Base-by-base conservation (phyloP, 179 eudicot genomes). In the Nepenthes alata region DNA sequence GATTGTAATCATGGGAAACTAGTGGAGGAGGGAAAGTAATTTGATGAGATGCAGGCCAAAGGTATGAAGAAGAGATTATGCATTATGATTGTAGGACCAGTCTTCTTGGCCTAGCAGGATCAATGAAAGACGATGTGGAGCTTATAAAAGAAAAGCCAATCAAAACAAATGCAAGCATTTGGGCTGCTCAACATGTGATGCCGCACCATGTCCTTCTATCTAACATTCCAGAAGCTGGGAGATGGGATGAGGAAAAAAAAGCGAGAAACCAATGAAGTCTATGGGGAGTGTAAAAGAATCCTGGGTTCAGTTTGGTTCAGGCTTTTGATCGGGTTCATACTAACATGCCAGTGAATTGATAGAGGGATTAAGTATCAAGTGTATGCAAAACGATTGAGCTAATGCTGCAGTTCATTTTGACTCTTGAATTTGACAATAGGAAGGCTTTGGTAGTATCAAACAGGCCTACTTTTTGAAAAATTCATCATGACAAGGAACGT, bases 1-100 rank as follows among this genome's bases (percentile, higher is more conserved):
- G 88, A 83, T 56, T 87, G 90, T 63, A 80, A 86, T 65, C 90
- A 82, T 64, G 87, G 89, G n/a, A 87, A 91, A 4, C 58, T 83
- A 10, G 89, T 83, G 34, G 82, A 79, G 37, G 59, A 74, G 64
- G 87, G 91, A 55, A 83, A 62, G 47, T 83, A 76, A 74, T 79
- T 85, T 48, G 67, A 70, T 35, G 87, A 88, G 64, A 81, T 85
- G 84, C 15, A 64, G 67, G 74, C 60, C 11, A 62, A 60, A 13
- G 66, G 67, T 39, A 64, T 85, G 7, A 64, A 52, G 57, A 81
- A 77, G 1, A 64, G 72, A 13, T 74, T 15, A 81, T 69, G 73
- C 91, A 85, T 65, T 83, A 83, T 35, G 83, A 87, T 57, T 88
- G 96, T 72, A 80, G 85, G 91, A 77, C 83, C 57, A 91, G 85